phyloP scores from a whole-genome alignment of 345 rosid species.

The Eucalyptus regnans region DNA sequence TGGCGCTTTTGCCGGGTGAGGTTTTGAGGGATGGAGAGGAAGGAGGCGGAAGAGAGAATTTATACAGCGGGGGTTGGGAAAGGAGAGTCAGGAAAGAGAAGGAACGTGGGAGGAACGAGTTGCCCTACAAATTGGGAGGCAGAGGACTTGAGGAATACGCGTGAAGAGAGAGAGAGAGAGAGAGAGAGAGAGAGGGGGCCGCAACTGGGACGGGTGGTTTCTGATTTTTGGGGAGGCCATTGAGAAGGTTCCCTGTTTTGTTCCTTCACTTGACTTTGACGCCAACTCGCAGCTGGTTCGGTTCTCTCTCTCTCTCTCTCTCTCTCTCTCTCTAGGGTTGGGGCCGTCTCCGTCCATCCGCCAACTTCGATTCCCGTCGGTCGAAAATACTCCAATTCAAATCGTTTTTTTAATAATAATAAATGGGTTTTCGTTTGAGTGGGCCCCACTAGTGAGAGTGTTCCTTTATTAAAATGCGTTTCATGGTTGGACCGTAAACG shows the following conservation, averaged over 20 bases:
- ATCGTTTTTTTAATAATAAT: fast-evolving
- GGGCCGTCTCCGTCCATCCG: not conserved
- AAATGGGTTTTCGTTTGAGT: not conserved
- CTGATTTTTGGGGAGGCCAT: not conserved
- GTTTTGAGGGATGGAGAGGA: not conserved
- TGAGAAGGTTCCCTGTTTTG: not conserved
- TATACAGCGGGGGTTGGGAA: not conserved
- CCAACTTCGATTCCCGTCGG: not conserved
- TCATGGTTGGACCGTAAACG: too few species aligned
- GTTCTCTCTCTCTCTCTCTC: not conserved
- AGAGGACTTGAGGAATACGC: not conserved
- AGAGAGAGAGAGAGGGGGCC: not conserved
- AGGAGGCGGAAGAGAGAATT: not conserved
- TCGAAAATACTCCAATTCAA: not conserved
- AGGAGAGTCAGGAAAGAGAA: not conserved
- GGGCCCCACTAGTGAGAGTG: not conserved
- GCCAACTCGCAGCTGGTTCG: not conserved
- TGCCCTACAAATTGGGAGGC: not conserved
- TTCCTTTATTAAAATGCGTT: too few species aligned
- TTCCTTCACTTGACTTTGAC: not conserved
- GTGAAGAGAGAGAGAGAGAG: not conserved
- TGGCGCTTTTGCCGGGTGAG: not conserved
- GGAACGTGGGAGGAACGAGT: not conserved
- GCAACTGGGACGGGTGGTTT: not conserved
- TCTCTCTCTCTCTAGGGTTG: not conserved